Evolutionary conservation across 2,329 filamentous ascomycete genomes (phyloP), one percentile per base, ranked within the genome.

Genomic region (Botrytis byssoidea): DNA sequence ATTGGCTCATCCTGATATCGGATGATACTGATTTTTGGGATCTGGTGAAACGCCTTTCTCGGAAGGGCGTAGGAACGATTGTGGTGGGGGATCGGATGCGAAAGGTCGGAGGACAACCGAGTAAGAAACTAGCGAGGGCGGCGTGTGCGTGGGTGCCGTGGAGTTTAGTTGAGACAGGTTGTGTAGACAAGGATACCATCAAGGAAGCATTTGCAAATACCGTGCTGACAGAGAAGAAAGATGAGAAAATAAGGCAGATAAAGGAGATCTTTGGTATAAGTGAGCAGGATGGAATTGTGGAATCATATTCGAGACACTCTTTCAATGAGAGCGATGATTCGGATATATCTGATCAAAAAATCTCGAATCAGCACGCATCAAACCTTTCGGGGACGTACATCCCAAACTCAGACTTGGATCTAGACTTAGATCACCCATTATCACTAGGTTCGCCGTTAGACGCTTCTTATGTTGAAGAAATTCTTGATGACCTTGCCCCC

Each of bases 1-100:
- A 66, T 25, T 66, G 63, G 63, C n/a, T 66, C 20, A 48, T 48
- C 48, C 32, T 66, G 63, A 48, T 66, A 48, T 66, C 63, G 29
- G 42, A 66, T 66, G 63, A 66, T 48, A n/a, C 29, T 12, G 63
- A 48, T 35, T 66, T 66, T 48, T 1, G 10, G 63, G 20, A 29
- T 32, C 25, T 66, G 63, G 20, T 66, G 29, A 48, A 9, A 12
- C 18, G 14, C 44, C 42, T 42, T 46, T 66, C 63, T 29, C 42
- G 7, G 6, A 48, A 46, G 63, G n/a, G 63, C 6, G 12, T 35
- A 18, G 44, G 63, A 42, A 66, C 63, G 29, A 66, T 66, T 37
- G 63, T 66, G 63, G 42, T 46, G 7, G 44, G 44, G 44, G 44
- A 22, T 22, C 44, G 44, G 44, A 20, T 22, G 44, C 44, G 44